Conservation (phyloP, 208 protist genomes). For the Leishmania mexicana region DNA sequence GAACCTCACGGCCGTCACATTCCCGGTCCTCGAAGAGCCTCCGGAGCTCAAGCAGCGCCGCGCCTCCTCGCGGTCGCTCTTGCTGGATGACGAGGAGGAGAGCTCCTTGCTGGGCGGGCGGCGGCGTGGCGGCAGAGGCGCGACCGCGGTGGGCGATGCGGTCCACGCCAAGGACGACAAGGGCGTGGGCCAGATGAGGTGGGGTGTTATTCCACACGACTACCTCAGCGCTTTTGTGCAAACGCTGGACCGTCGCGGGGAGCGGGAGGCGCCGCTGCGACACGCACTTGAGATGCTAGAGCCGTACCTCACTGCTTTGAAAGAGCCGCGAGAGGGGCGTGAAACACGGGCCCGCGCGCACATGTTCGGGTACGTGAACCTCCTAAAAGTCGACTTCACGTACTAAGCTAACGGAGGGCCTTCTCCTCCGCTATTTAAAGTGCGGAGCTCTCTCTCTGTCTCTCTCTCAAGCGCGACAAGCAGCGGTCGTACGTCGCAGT, state of each 20-base stretch:
- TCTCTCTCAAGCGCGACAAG: not conserved
- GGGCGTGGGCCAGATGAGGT: constrained; percentile 37
- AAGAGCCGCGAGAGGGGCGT: constrained; percentile 40
- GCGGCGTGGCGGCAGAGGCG: not conserved
- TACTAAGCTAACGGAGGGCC: not conserved
- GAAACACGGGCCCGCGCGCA: constrained; percentile 69
- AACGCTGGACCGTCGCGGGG: constrained; percentile 65
- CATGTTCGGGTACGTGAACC: constrained; percentile 83
- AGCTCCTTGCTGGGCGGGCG: not conserved
- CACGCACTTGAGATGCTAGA: constrained; percentile 45
- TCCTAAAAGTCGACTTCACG: constrained; percentile 52
- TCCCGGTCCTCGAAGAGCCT: constrained; percentile 49
- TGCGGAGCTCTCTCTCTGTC: not conserved
- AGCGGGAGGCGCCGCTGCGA: constrained; percentile 65
- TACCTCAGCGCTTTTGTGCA: constrained; percentile 65
- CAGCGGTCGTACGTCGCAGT: too few species aligned
- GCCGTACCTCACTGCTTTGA: constrained; percentile 53
- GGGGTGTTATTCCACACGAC: constrained; percentile 66
- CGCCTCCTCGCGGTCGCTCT: constrained; percentile 4
- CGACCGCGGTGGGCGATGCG: not conserved
- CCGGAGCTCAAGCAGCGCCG: constrained; percentile 25
- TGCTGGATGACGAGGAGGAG: constrained; percentile 62
- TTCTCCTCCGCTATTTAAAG: not conserved
- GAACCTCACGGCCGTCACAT: constrained; percentile 22
- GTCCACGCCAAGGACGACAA: not conserved